Conservation (phyloP, 345 rosid genomes). For the Lepidium aucheri region DNA sequence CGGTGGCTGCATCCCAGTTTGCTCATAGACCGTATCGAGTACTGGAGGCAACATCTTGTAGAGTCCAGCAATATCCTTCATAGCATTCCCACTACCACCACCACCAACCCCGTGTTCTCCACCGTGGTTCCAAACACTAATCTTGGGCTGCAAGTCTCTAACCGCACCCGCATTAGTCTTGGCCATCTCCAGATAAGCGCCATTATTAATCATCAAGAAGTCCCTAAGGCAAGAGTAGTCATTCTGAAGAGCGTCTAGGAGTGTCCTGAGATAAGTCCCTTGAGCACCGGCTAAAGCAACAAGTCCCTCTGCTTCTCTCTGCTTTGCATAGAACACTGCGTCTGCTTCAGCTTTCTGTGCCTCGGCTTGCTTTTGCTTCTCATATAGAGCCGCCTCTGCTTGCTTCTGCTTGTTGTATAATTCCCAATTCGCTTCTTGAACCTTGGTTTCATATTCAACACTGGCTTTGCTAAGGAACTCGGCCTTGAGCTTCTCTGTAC, state of each 20-base stretch:
- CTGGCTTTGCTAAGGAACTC: slow-evolving; percentile 69
- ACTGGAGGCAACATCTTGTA: slow-evolving; percentile 65
- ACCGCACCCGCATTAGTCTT: slow-evolving; percentile 51
- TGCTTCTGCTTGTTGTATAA: too few species aligned
- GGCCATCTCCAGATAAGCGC: slow-evolving; percentile 50
- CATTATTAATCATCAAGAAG: slow-evolving; percentile 51
- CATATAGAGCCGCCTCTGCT: slow-evolving; percentile 51
- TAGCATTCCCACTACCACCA: slow-evolving; percentile 15
- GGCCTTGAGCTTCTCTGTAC: slow-evolving; percentile 72
- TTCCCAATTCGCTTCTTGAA: slow-evolving; percentile 72
- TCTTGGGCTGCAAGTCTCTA: slow-evolving; percentile 52
- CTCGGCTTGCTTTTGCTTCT: slow-evolving; percentile 49
- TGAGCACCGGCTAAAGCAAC: slow-evolving; percentile 54
- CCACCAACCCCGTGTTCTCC: slow-evolving; percentile 17
- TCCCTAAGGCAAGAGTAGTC: slow-evolving; percentile 50
- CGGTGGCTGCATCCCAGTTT: slow-evolving; percentile 75
- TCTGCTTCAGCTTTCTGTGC: slow-evolving; percentile 62
- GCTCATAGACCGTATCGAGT: slow-evolving; percentile 63
- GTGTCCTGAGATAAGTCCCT: slow-evolving; percentile 45
- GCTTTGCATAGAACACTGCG: slow-evolving; percentile 47
- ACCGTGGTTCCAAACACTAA: slow-evolving; percentile 64
- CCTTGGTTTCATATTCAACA: slow-evolving; percentile 75
- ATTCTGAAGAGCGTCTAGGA: slow-evolving; percentile 44
- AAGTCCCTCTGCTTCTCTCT: slow-evolving; percentile 63
- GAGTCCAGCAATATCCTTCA: slow-evolving; percentile 68